Conservation (phyloP, 441 rosid species). For the Adansonia madagascariensis region DNA sequence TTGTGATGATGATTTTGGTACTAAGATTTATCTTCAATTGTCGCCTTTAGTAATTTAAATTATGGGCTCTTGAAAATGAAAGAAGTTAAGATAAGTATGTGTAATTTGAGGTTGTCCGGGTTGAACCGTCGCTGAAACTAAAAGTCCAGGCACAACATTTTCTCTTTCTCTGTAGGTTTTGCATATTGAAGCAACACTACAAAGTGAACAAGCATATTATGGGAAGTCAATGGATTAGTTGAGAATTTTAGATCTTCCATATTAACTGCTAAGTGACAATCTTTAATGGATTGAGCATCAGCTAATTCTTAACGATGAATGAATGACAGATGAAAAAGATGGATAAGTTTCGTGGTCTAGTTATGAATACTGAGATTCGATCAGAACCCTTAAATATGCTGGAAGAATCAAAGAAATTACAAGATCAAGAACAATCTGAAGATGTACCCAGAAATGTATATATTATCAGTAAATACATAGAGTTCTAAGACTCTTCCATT, state of each 20-base stretch:
- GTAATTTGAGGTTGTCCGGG: too few relatives aligned
- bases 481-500: slow-evolving; percentile 31
- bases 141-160: neutral
- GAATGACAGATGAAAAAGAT: too few relatives aligned
- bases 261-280: neutral
- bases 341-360: neutral
- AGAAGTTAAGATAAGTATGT: too few relatives aligned
- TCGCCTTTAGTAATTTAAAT: neutral
- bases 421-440: neutral
- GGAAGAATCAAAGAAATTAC: neutral
- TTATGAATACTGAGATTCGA: neutral
- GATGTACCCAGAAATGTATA: neutral
- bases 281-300: neutral
- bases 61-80: neutral
- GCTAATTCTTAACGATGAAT: neutral
- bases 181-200: neutral
- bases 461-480: slow-evolving; percentile 20
- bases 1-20: neutral
- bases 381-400: neutral
- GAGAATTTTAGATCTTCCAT: neutral
- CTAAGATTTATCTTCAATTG: neutral
- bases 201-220: neutral
- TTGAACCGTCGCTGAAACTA: neutral
- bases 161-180: neutral
- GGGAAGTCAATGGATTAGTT: neutral